Evolutionary conservation across 306 rosid genomes (phyloP).

Genomic region (Cajanus cajan): DNA sequence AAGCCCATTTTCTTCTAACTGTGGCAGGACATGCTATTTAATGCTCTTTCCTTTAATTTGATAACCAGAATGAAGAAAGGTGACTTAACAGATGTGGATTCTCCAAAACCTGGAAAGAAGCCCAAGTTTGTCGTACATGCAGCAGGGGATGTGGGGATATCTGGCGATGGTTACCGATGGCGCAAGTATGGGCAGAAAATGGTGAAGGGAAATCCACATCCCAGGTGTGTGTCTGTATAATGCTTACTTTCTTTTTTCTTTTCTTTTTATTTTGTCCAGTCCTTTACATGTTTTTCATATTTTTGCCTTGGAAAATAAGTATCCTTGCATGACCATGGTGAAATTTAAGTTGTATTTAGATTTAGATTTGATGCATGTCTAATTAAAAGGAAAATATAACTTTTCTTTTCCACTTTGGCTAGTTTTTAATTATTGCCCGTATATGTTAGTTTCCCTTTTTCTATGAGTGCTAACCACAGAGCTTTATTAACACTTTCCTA

Average conservation of each 20-base stretch:
- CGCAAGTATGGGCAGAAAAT: conserved; percentile 98
- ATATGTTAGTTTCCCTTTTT: not conserved
- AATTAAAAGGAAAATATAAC: not conserved
- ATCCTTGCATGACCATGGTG: not conserved
- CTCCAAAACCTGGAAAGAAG: conserved; percentile 69
- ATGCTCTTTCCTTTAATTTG: conserved; percentile 35
- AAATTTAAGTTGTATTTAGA: conserved; percentile 17
- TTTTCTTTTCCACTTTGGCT: not conserved
- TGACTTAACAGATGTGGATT: conserved; percentile 44
- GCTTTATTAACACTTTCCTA: not conserved
- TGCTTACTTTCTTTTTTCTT: not conserved
- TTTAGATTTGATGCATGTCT: not conserved
- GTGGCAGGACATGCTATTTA: conserved; percentile 24
- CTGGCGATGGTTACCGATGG: conserved; percentile 97
- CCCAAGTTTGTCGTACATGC: conserved; percentile 87
- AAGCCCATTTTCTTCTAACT: conserved; percentile 4
- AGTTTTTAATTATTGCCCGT: not conserved
- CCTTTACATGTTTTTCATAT: conserved; percentile 5
- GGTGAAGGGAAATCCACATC: conserved; percentile 95
- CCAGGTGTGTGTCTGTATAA: conserved; percentile 57
- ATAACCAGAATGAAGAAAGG: conserved; percentile 78
- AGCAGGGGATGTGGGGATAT: conserved; percentile 86
- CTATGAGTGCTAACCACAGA: not conserved
- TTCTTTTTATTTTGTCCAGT: not conserved
- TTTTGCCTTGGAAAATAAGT: conserved; percentile 24